Base-by-base conservation (phyloP, 192 early-diverging fungal species). In the Backusella circina region DNA sequence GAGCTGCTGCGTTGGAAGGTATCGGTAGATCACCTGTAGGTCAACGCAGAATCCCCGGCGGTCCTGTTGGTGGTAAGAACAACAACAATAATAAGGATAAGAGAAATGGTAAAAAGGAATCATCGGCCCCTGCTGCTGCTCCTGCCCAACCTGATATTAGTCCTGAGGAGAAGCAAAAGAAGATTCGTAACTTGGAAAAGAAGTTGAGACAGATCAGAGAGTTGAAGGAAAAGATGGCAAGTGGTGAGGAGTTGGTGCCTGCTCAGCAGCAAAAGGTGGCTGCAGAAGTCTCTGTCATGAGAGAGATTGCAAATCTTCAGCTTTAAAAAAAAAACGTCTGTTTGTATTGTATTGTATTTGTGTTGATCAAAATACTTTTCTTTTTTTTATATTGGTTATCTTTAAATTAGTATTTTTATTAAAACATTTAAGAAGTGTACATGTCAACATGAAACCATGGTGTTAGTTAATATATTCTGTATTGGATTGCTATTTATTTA, bases 181-280 rank as follows among this genome's bases (percentile, higher is more conserved):
- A 93, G 80, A 86, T 96, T 73, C 91, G 95, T 64, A 88, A 85
- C 35, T 80, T 98, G 21, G 91, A 93, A 67, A 99, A 98, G 86
- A 99, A 98, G 83, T 79, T 98, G 65, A 90, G 91, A 75, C 93
- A 95, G 83, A 98, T 99, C 81, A 85, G 85, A 38, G 93, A 93
- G 54, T 87, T 99, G 50, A 95, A 93, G 77, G 89, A 90, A 47
- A 92, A 90, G 74, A 87, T 91, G 76, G 86, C 85, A 28, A 87
- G 85, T 16, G 97, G 97, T 32, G 94, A 94, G 65, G 84, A 78
- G 18, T 84, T 99, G 7, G 96, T 96, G 83, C 83, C 90, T 71
- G 93, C 95, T 26, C 95, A 97, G 70, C 61, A 92, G 15, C 87
- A 91, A 70, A 95, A 95, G 81, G 85, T 91, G 50, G 84, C 86